phyloP scores from a whole-genome alignment of 2,329 filamentous ascomycete genomes.

The Pseudocercospora fijiensis region DNA sequence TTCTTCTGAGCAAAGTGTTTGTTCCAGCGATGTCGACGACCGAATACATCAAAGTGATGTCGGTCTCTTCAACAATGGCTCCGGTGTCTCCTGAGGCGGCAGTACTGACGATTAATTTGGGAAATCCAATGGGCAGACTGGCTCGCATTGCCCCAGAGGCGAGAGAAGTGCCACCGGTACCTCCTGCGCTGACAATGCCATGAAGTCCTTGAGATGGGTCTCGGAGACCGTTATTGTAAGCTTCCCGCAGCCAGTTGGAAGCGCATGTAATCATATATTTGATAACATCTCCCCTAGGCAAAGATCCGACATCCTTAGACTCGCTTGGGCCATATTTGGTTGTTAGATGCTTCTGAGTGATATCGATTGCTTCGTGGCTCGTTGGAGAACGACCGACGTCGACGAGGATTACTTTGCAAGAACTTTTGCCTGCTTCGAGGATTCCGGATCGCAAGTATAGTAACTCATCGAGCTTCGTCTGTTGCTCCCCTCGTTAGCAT shows the following conservation, averaged over 20 bases:
- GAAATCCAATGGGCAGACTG: constrained; percentile 63
- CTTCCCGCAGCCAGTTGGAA: constrained; percentile 44
- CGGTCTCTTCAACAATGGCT: constrained; percentile 65
- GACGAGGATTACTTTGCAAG: constrained; percentile 49
- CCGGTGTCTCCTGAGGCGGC: constrained; percentile 66
- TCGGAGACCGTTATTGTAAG: constrained; percentile 26
- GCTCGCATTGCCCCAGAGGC: constrained; percentile 61
- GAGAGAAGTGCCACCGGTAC: constrained; percentile 61
- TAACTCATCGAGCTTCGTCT: constrained; percentile 61
- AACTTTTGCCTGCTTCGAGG: constrained; percentile 30
- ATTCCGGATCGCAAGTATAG: constrained; percentile 55
- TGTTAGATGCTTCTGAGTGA: constrained; percentile 49
- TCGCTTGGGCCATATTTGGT: constrained; percentile 33
- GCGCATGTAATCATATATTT: constrained; percentile 55
- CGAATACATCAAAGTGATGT: constrained; percentile 69
- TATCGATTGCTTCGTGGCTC: constrained; percentile 49
- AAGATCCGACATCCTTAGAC: constrained; percentile 35
- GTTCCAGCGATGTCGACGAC: constrained; percentile 69
- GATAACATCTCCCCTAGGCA: constrained; percentile 58
- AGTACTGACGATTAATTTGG: constrained; percentile 69
- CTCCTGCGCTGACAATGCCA: constrained; percentile 60
- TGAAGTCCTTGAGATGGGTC: constrained; percentile 30
- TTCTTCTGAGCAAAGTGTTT: constrained; percentile 58
- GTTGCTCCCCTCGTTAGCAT: background rate
- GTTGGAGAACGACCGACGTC: constrained; percentile 55